Base-by-base conservation (phyloP, 306 rosid species). In the Lathyrus tuberosus region DNA sequence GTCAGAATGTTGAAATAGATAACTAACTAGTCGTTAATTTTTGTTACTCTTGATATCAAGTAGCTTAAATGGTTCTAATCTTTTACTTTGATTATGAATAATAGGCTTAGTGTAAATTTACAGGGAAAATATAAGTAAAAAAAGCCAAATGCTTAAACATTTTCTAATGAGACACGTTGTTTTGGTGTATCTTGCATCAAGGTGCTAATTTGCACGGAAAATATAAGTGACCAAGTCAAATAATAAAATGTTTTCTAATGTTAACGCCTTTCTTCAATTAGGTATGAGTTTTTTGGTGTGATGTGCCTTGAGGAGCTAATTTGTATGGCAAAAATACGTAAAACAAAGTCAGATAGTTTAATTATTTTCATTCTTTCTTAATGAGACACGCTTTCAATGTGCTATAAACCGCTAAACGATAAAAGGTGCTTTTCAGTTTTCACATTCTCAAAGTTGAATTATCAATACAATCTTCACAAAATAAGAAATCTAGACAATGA, bases 61-160 rank as follows among this genome's bases (percentile, higher is more conserved):
- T 12, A 41, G 37, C 62, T 69, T 38, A 54, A 37, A 73, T 22
- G 31, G 62, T 62, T 48, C 24, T 47, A 61, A 60, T 71, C 14
- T 33, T 18, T 33, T 47, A 4, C 30, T 33, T 51, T 54, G 2
- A 49, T 33, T 15, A 69, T 22, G 28, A 40, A 54, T 22, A 28
- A 46, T 2, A 35, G 6, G 53, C 52, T 62, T 48, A 17, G 52
- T 61, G 69, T 20, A 54, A 22, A n/a, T 5, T 69, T 54, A 15
- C 15, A 14, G 5, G 73, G 63, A 4, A 44, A 59, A 18, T 71
- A 8, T 13, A 16, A 22, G 16, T 17, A 71, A 44, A 30, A 26
- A 44, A 6, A 13, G 37, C 12, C 9, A 71, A 17, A 44, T 33
- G 37, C 37, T 33, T 33, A 33, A 26, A 26, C 30, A 26, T 26